These are phyloP conservation scores for Calycina herbarum DNA, from an alignment of 2,329 filamentous ascomycete species.

Conservation along the genomic window DNA sequence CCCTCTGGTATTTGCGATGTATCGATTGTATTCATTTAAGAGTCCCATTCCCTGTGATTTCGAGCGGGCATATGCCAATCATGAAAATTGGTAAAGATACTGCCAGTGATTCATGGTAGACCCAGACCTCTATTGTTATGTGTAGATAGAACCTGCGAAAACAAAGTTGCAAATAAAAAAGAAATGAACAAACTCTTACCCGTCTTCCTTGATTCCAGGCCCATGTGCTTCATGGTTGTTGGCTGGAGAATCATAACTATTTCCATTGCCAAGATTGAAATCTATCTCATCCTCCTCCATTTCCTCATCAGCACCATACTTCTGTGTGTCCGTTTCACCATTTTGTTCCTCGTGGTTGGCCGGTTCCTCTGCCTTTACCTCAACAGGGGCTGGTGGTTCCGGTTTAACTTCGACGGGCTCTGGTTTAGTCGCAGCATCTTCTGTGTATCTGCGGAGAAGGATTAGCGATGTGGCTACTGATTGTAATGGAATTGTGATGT, in stretches of 20 bases:
- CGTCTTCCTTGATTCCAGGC: conserved; percentile 84
- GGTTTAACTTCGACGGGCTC: conserved; percentile 35
- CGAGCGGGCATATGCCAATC: background rate
- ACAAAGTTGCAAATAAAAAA: conserved; percentile 12
- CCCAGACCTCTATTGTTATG: background rate
- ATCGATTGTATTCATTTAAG: background rate
- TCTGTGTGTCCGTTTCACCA: conserved; percentile 44
- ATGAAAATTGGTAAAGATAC: background rate
- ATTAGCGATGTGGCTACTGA: conserved; percentile 16
- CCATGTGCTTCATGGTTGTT: conserved; percentile 45
- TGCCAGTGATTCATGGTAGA: background rate
- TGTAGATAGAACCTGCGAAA: background rate
- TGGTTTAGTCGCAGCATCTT: conserved; percentile 56
- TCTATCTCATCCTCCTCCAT: conserved; percentile 57
- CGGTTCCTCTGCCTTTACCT: conserved; percentile 30
- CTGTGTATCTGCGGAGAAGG: conserved; percentile 59
- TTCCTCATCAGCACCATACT: conserved; percentile 47
- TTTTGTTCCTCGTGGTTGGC: conserved; percentile 38
- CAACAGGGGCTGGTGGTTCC: conserved; percentile 33
- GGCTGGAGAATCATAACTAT: conserved; percentile 33
- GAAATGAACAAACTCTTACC: conserved; percentile 63
- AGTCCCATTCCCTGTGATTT: background rate
- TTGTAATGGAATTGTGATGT: background rate
- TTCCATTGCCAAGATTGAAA: conserved; percentile 52
- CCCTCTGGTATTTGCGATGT: background rate